These are phyloP conservation scores for Scheffersomyces lignicola DNA, from an alignment of 1,139 yeast genomes.

Conservation along the genomic window DNA sequence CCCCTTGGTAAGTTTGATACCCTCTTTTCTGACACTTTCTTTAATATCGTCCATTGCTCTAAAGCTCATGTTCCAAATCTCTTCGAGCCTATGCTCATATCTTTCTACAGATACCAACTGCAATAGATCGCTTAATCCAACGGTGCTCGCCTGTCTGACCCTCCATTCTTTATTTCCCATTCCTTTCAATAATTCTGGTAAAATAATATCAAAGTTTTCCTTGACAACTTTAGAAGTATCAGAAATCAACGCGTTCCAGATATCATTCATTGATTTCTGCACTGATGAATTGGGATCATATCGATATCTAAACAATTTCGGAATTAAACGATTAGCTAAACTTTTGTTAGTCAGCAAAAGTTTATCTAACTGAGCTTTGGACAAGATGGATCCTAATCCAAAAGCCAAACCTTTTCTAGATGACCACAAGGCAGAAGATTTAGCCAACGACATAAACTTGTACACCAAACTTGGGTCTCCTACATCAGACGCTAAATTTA, in stretches of 20 bases:
- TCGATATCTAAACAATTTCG: slow-evolving; percentile 79
- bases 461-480: slow-evolving; percentile 95
- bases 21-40: slow-evolving; percentile 88
- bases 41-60: slow-evolving; percentile 92
- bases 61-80: slow-evolving; percentile 86
- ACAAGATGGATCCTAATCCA: slow-evolving; percentile 82
- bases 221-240: slow-evolving; percentile 60
- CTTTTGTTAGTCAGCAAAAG: slow-evolving; percentile 54
- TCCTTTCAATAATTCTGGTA: slow-evolving; percentile 63
- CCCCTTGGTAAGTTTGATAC: slow-evolving; percentile 63
- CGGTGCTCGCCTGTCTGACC: slow-evolving; percentile 83
- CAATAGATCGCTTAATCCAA: slow-evolving; percentile 70
- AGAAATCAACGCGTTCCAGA: slow-evolving; percentile 74
- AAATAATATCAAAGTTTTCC: slow-evolving; percentile 56
- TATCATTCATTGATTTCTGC: slow-evolving; percentile 79
- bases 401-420: slow-evolving; percentile 93
- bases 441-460: slow-evolving; percentile 90
- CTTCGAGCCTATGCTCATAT: slow-evolving; percentile 57
- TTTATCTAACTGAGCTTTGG: slow-evolving; percentile 72
- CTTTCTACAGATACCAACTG: slow-evolving; percentile 56
- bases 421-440: slow-evolving; percentile 87
- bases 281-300: slow-evolving; percentile 83
- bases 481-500: slow-evolving; percentile 85
- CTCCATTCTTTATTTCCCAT: slow-evolving; percentile 93
- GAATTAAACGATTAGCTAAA: slow-evolving; percentile 64